These are phyloP conservation scores for Penicillium bialowiezense DNA, from an alignment of 495 filamentous ascomycete genomes.

Conservation along the genomic window DNA sequence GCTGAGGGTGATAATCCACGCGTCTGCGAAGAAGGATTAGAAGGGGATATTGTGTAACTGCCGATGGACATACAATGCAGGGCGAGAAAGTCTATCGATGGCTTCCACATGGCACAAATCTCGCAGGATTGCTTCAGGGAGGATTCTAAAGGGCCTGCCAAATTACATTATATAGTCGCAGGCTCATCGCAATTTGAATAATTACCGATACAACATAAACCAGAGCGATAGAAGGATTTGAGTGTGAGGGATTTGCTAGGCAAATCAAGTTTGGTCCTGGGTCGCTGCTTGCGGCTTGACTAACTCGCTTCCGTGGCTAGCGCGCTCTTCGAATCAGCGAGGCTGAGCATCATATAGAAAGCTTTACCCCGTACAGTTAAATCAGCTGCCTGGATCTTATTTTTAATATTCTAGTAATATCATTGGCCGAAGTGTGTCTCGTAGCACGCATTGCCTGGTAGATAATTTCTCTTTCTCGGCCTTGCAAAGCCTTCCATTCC, in stretches of 20 bases:
- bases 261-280: not conserved
- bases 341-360: too few species aligned
- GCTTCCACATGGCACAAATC: slow-evolving; percentile 24
- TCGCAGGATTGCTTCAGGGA: not conserved
- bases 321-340: not conserved
- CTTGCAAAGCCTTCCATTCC: too few species aligned
- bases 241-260: not conserved
- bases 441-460: too few species aligned
- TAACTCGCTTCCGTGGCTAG: not conserved
- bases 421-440: too few species aligned
- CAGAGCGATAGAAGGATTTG: too few species aligned
- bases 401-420: too few species aligned
- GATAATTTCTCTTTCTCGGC: too few species aligned
- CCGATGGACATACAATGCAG: slow-evolving; percentile 48
- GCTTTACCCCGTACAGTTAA: too few species aligned
- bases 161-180: not conserved
- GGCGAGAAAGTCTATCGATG: slow-evolving; percentile 62
- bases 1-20: slow-evolving; percentile 34
- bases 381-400: too few species aligned
- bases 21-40: slow-evolving; percentile 20
- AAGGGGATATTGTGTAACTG: not conserved
- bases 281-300: too few species aligned
- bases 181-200: not conserved
- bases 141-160: not conserved
- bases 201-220: not conserved